Conservation (phyloP, 495 filamentous ascomycete species). For the Hypoxylon subgilvum region DNA sequence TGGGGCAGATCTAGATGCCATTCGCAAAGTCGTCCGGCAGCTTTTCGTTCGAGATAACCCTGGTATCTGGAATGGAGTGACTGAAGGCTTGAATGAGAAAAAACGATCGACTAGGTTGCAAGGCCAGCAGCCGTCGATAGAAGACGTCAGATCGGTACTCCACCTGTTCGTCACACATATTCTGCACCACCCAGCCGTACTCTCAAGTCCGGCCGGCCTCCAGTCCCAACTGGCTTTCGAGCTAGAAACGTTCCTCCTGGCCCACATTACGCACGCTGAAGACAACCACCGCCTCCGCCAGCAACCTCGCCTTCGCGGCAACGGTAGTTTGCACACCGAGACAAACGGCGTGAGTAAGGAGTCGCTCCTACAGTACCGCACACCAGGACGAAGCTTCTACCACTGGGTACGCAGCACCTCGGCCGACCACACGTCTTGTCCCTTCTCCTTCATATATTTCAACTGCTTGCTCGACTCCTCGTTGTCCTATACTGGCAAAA, state of each 20-base stretch:
- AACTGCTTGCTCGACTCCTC: background rate
- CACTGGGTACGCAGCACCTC: constrained; percentile 43
- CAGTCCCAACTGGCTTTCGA: constrained; percentile 18
- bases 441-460: background rate
- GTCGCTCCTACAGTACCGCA: background rate
- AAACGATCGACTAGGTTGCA: too few species aligned
- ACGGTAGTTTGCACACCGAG: background rate
- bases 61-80: too few species aligned
- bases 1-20: background rate
- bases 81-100: too few species aligned
- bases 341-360: too few species aligned
- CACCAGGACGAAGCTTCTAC: constrained; percentile 13
- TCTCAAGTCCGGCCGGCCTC: background rate
- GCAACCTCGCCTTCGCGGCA: background rate
- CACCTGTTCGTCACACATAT: constrained; percentile 2
- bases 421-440: background rate
- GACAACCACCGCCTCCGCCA: constrained; percentile 26
- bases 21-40: background rate
- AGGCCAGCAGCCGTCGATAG: too few species aligned
- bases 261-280: constrained; percentile 37
- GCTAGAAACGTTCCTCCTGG: constrained; percentile 35
- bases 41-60: too few species aligned
- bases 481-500: too few species aligned
- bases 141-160: background rate
- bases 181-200: constrained; percentile 7